Percentiles rank a stretch among this genome's conserved stretches.
phyloP scores from a whole-genome alignment of 306 rosid genomes.

The Vigna nakashimae region DNA sequence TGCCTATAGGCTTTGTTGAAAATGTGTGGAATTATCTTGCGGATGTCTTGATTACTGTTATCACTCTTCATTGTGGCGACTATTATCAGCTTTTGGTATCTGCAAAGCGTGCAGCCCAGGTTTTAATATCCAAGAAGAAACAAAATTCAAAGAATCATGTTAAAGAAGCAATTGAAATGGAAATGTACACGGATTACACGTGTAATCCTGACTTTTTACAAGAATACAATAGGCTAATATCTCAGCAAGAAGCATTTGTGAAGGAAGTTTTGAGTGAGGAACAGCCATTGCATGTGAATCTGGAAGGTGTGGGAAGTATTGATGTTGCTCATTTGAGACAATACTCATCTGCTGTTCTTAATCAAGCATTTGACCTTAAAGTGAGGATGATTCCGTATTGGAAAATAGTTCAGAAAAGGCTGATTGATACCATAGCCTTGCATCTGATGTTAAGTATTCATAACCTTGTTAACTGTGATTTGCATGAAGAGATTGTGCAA shows the following conservation, averaged over 20 bases:
- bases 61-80: slow-evolving; percentile 35
- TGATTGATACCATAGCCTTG: slow-evolving; percentile 53
- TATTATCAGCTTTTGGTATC: slow-evolving; percentile 57
- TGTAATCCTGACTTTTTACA: slow-evolving; percentile 48
- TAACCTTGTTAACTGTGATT: slow-evolving; percentile 45
- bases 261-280: background rate
- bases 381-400: slow-evolving; percentile 63
- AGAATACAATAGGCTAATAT: slow-evolving; percentile 47
- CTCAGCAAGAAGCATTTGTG: slow-evolving; percentile 39
- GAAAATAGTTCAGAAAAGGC: slow-evolving; percentile 58
- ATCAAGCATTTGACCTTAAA: slow-evolving; percentile 59
- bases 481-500: slow-evolving; percentile 50
- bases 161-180: slow-evolving; percentile 56
- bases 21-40: slow-evolving; percentile 57
- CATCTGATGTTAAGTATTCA: slow-evolving; percentile 50
- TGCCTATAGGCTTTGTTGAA: slow-evolving; percentile 48
- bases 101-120: slow-evolving; percentile 23
- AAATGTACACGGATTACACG: slow-evolving; percentile 55
- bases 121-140: slow-evolving; percentile 46
- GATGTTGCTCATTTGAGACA: slow-evolving; percentile 43
- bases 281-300: background rate
- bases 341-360: background rate
- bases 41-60: slow-evolving; percentile 37
- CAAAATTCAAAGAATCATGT: slow-evolving; percentile 42
- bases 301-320: slow-evolving; percentile 52